phyloP scores from a whole-genome alignment of 441 rosid species.

The Jatropha podagrica region DNA sequence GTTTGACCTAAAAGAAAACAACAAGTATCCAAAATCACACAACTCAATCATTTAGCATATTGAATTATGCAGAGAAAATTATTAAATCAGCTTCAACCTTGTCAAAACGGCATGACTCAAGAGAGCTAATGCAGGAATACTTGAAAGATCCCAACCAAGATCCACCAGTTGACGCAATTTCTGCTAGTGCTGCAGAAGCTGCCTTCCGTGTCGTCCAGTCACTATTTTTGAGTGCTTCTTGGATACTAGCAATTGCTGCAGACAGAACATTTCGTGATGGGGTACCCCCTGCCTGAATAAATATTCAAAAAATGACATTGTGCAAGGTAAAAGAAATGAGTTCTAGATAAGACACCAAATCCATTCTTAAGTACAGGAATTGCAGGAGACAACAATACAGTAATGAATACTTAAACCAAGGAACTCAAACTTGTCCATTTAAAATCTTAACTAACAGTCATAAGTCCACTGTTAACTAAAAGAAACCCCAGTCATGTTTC shows the following conservation, averaged over 20 bases:
- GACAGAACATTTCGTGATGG: conserved; percentile 50
- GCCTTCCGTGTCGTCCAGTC: conserved; percentile 97
- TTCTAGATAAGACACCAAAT: background rate
- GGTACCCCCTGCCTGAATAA: conserved; percentile 87
- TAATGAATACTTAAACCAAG: background rate
- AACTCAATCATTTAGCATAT: conserved; percentile 14
- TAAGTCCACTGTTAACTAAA: background rate
- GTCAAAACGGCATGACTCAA: conserved; percentile 93
- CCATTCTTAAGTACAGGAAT: too few species aligned
- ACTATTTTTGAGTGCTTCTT: conserved; percentile 67
- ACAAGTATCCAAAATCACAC: conserved; percentile 11
- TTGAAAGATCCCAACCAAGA: conserved; percentile 63
- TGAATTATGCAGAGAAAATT: conserved; percentile 3
- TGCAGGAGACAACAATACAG: background rate
- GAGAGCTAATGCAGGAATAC: conserved; percentile 68
- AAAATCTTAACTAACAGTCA: background rate
- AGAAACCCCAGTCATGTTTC: background rate
- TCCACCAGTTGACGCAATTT: conserved; percentile 72
- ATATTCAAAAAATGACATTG: conserved; percentile 9
- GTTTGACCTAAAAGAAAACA: conserved; percentile 67
- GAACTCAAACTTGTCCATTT: background rate
- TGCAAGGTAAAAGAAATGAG: background rate
- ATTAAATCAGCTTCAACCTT: conserved; percentile 46
- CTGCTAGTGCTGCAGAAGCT: conserved; percentile 72
- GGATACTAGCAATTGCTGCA: conserved; percentile 68